A percentile compares a stretch with the other conserved stretches of the same genome.
phyloP scores from a whole-genome alignment of 2,329 filamentous ascomycete species.

The Aspergillus pseudoterreus region DNA sequence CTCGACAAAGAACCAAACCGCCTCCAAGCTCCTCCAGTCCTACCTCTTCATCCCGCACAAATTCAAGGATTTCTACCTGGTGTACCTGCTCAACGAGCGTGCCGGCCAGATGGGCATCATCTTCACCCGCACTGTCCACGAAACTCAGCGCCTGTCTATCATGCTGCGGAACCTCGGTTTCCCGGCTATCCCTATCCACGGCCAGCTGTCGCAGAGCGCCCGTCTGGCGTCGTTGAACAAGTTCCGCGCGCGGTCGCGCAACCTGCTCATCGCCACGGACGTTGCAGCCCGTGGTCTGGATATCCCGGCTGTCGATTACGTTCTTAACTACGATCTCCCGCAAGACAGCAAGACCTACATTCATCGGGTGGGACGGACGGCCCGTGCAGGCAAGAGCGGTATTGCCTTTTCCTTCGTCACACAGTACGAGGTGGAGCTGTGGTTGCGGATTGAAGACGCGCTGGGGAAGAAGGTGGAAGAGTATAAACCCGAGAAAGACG shows the following conservation, averaged over 20 bases:
- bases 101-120: conserved; percentile 83
- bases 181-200: conserved; percentile 86
- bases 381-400: conserved; percentile 79
- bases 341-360: conserved; percentile 87
- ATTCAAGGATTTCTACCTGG: conserved; percentile 85
- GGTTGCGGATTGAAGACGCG: conserved; percentile 74
- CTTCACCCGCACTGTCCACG: conserved; percentile 88
- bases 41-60: conserved; percentile 83
- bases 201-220: conserved; percentile 81
- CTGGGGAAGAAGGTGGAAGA: conserved; percentile 72
- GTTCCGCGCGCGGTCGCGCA: conserved; percentile 73
- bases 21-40: conserved; percentile 79
- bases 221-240: conserved; percentile 86
- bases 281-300: conserved; percentile 91
- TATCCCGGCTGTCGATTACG: conserved; percentile 84
- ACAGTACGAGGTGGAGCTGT: conserved; percentile 84
- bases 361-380: conserved; percentile 83
- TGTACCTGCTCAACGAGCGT: conserved; percentile 82
- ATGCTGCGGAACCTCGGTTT: conserved; percentile 81
- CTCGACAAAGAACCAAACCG: conserved; percentile 83
- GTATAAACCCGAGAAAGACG: conserved; percentile 69
- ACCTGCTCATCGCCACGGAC: conserved; percentile 86
- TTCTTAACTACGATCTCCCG: conserved; percentile 82
- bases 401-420: conserved; percentile 77
- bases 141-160: conserved; percentile 81